Evolutionary conservation across 2,329 filamentous ascomycete species (phyloP), one percentile per base, ranked within the genome.

Genomic region (Xenosphaeropsis pyriputrescens): DNA sequence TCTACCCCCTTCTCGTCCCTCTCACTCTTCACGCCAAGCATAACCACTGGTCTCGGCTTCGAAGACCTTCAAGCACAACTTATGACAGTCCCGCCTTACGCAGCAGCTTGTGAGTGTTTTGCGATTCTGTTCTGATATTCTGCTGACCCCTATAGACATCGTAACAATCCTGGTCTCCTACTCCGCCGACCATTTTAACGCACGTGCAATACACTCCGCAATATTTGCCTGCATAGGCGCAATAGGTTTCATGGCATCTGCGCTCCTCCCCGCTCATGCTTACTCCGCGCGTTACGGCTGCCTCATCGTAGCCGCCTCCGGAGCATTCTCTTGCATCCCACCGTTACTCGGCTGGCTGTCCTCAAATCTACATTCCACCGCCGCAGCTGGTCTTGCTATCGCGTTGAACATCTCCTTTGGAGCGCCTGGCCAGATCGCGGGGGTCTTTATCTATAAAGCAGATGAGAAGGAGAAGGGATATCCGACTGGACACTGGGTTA

Each of bases 391-490:
- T 0, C 63, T 85, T 9, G 33, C 78, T 2, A 79, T 84, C 39
- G 79, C 78, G 1, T 57, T 85, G 43, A 83, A 84, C 44, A 70
- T 84, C 13, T 75, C 72, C 2, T 65, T 80, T 35, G 78, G 76
- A 0, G 78, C 76, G 0, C 65, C 78, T 0, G 79, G 79, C 0
- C 79, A 84, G 54, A 84, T 85, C 31, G 69, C 74, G 0, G 79
- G 78, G 0, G 75, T 82, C 1, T 85, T 77, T 77, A 83, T 82
- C 43, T 84, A 83, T 57, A 79, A 78, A 50, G 63, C 70, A 1
- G 58, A 69, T 9, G 75, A 85, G 54, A 68, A 65, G 14, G 53
- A 58, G 16, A 57, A 47, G 8, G 79, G 79, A 0, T 84, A 80
- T 51, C 76, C 76, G 0, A 83, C 77, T 0, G 79, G 79, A 0